A percentile compares a stretch with the other conserved stretches of the same genome.
phyloP scores from a whole-genome alignment of 2,329 filamentous ascomycete genomes.

The Xylaria sp. region DNA sequence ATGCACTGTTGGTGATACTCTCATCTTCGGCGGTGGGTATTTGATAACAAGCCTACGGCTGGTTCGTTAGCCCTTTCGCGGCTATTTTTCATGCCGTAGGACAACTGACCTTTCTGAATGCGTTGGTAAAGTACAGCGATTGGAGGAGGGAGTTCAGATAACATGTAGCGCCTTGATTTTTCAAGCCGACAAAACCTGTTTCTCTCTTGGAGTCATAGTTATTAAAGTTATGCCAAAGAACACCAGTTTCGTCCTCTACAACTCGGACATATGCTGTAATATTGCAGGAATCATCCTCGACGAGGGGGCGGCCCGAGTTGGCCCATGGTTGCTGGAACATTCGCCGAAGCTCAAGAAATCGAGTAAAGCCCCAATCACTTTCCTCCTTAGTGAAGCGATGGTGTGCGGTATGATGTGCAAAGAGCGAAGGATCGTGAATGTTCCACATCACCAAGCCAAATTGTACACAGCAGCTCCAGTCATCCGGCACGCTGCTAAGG shows the following conservation, averaged over 20 bases:
- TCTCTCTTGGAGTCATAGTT: slow-evolving; percentile 99
- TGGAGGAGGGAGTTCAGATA: slow-evolving; percentile 86
- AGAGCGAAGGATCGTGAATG: slow-evolving; percentile 86
- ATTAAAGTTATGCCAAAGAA: slow-evolving; percentile 88
- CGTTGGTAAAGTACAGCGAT: slow-evolving; percentile 86
- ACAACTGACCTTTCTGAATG: slow-evolving; percentile 79
- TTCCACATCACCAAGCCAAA: slow-evolving; percentile 96
- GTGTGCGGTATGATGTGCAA: slow-evolving; percentile 80
- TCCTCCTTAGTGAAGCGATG: slow-evolving; percentile 97
- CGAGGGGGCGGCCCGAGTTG: slow-evolving; percentile 68
- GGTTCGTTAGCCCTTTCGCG: slow-evolving; percentile 18
- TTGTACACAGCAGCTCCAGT: slow-evolving; percentile 96
- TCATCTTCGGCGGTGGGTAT: slow-evolving; percentile 91
- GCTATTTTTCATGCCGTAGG: background rate
- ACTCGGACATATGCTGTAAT: slow-evolving; percentile 83
- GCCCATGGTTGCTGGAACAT: slow-evolving; percentile 84
- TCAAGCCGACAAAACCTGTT: slow-evolving; percentile 93
- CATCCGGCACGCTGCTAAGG: slow-evolving; percentile 74
- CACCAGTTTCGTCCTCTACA: slow-evolving; percentile 85
- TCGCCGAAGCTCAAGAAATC: slow-evolving; percentile 85
- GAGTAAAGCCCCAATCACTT: slow-evolving; percentile 98
- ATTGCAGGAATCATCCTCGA: slow-evolving; percentile 78
- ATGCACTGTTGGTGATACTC: slow-evolving; percentile 84
- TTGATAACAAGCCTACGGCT: slow-evolving; percentile 82
- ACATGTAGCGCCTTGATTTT: slow-evolving; percentile 94